phyloP scores from a whole-genome alignment of 192 early-diverging fungal genomes.

The Linnemannia schmuckeri region DNA sequence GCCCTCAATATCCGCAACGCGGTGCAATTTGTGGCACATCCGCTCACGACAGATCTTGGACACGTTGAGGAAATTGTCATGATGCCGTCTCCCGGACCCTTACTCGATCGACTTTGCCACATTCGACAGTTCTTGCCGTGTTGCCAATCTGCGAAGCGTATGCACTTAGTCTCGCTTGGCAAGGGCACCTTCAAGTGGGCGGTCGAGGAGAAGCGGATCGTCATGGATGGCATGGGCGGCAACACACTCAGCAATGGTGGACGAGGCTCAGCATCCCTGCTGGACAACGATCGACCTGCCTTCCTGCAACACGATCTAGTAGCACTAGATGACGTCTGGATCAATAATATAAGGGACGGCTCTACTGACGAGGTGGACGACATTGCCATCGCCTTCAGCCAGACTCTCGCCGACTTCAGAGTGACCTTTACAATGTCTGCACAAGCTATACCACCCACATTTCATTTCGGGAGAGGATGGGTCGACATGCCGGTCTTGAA shows the following conservation, averaged over 20 bases:
- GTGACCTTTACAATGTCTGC: not conserved
- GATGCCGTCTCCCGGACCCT: not conserved
- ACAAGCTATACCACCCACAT: not conserved
- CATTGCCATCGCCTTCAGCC: not conserved
- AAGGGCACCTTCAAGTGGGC: not conserved
- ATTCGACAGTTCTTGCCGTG: not conserved
- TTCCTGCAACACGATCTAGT: not conserved
- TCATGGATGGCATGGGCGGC: not conserved
- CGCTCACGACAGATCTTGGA: not conserved
- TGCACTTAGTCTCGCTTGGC: not conserved
- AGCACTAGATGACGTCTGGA: not conserved
- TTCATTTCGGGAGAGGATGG: not conserved
- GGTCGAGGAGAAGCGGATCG: not conserved
- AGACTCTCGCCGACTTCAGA: not conserved
- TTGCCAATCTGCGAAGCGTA: not conserved
- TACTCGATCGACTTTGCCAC: not conserved
- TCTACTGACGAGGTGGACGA: not conserved
- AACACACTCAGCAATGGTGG: not conserved
- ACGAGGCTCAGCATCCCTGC: not conserved
- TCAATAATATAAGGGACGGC: not conserved
- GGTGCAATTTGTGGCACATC: not conserved
- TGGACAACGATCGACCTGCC: not conserved
- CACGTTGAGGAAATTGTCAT: not conserved
- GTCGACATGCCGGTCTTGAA: not conserved
- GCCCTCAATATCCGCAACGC: not conserved